Evolutionary conservation across 2,329 filamentous ascomycete genomes (phyloP), one percentile per base, ranked within the genome.

Genomic region (Claviceps sp.): DNA sequence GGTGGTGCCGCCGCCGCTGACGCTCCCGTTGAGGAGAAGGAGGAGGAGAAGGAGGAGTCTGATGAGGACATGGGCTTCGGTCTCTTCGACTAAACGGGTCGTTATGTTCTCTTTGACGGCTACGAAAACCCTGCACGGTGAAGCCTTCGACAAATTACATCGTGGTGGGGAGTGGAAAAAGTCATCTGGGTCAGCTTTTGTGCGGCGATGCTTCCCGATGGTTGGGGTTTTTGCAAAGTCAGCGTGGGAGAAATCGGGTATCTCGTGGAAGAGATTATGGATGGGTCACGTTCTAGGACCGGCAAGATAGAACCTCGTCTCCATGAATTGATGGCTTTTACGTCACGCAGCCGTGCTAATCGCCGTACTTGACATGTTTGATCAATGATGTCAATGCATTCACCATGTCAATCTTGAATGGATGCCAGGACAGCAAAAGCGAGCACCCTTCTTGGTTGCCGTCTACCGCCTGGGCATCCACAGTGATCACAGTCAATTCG

Each of bases 31-130:
- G 79, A 78, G 71, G 77, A 78, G 67, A 83, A 85, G 74, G 84
- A 87, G 71, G 87, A 93, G 81, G 81, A 88, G 91, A 87, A 77
- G 87, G 73, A 82, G 72, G 67, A 84, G 76, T 84, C 81, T 72
- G 81, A 85, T 73, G 84, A 84, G 72, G 83, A 85, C 69, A 85
- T 85, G 81, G 81, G 82, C 65, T 84, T 85, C 76, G 82, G 82
- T 79, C 82, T 86, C 60, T 84, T 84, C 78, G 81, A 84, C 74
- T 84, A 84, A 82, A 70, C 72, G 66, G 56, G 70, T 72, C 65
- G 56, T 62, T 59, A 55, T 56, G 56, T 56, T 57, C 5, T 26
- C 42, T 44, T 44, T 44, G 42, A 26, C 42, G 41, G 4, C 13
- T 34, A 4, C 9, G 6, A 24, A 26, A 26, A 2, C 11, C 8